A percentile compares a stretch with the other conserved stretches of the same genome.
Evolutionary conservation across 345 rosid species (phyloP).

Genomic region (Lepidium didymum): DNA sequence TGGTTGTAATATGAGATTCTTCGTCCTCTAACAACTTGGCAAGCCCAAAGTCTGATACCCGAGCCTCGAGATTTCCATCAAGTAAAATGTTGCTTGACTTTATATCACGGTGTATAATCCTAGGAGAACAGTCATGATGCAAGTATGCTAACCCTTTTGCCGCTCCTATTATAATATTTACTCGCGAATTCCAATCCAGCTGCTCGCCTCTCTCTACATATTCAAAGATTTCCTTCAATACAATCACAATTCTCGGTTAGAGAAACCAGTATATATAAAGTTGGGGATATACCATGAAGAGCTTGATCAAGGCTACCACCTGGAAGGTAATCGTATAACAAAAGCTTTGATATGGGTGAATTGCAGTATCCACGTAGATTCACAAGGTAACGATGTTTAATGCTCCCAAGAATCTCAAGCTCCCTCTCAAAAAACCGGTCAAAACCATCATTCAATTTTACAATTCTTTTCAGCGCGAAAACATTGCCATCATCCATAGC

Average conservation of each 20-base stretch:
- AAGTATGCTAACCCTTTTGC: slow-evolving; percentile 93
- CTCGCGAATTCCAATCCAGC: slow-evolving; percentile 86
- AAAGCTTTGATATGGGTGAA: slow-evolving; percentile 80
- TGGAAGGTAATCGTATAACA: slow-evolving; percentile 83
- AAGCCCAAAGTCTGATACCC: slow-evolving; percentile 94
- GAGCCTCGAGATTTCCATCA: slow-evolving; percentile 89
- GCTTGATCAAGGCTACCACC: slow-evolving; percentile 98
- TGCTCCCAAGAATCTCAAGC: slow-evolving; percentile 98
- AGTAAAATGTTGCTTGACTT: slow-evolving; percentile 92
- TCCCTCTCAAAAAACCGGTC: slow-evolving; percentile 96
- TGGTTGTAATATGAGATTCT: slow-evolving; percentile 93
- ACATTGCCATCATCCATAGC: slow-evolving; percentile 95
- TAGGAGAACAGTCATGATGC: slow-evolving; percentile 97
- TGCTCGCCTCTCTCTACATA: slow-evolving; percentile 76
- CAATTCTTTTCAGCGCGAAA: slow-evolving; percentile 83
- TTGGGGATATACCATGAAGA: slow-evolving; percentile 61
- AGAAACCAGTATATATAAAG: not conserved
- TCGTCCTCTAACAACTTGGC: slow-evolving; percentile 88
- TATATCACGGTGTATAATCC: slow-evolving; percentile 96
- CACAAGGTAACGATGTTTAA: slow-evolving; percentile 89
- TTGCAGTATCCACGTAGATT: slow-evolving; percentile 96
- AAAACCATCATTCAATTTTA: slow-evolving; percentile 85
- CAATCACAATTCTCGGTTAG: not conserved
- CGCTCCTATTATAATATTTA: slow-evolving; percentile 85
- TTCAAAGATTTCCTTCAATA: not conserved